Conservation (phyloP, 2,329 filamentous ascomycete species). For the Trichocomaceae sp. region DNA sequence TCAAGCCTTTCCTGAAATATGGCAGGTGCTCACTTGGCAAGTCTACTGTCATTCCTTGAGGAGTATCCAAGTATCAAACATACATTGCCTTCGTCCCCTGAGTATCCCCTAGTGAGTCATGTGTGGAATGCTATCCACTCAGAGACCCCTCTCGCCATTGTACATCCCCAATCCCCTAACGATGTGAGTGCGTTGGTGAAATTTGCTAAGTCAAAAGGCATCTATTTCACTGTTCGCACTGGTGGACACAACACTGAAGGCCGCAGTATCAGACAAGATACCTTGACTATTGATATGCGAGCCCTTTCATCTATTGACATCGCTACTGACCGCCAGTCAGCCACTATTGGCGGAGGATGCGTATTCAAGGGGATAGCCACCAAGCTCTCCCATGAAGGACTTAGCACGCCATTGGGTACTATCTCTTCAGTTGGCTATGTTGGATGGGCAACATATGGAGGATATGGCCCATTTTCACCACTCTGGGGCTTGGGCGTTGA, state of each 20-base stretch:
- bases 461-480: slow-evolving; percentile 28
- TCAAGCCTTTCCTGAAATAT: background rate
- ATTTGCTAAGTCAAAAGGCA: slow-evolving; percentile 15
- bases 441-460: slow-evolving; percentile 34
- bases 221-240: slow-evolving; percentile 22
- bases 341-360: slow-evolving; percentile 31
- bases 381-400: slow-evolving; percentile 22
- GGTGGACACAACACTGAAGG: slow-evolving; percentile 34
- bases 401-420: slow-evolving; percentile 21
- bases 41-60: background rate
- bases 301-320: slow-evolving; percentile 28
- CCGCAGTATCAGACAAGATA: slow-evolving; percentile 21
- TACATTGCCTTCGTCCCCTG: background rate
- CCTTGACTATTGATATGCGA: slow-evolving; percentile 34
- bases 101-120: background rate
- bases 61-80: background rate
- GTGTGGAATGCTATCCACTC: background rate
- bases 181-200: slow-evolving; percentile 21
- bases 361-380: slow-evolving; percentile 24
- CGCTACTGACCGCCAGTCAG: slow-evolving; percentile 22
- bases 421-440: slow-evolving; percentile 28
- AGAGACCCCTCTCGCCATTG: slow-evolving; percentile 16
- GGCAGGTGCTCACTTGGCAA: background rate
- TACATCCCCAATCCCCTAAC: slow-evolving; percentile 20
- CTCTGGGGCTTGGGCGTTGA: slow-evolving; percentile 32